Conservation (phyloP, 192 early-diverging fungal genomes). For the Coemansia sp. region DNA sequence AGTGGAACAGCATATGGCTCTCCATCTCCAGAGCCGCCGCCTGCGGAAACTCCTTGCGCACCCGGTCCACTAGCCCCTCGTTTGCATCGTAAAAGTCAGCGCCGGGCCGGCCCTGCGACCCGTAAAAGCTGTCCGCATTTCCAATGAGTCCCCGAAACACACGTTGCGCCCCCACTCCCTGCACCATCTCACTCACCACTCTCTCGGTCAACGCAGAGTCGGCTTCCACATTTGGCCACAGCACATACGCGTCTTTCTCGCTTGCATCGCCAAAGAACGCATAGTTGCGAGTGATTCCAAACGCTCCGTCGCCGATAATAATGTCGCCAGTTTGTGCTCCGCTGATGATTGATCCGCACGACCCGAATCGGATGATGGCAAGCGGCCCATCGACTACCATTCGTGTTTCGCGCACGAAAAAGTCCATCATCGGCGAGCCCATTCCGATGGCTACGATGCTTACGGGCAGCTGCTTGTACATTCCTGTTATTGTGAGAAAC, state of each 20-base stretch:
- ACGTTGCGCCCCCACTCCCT: constrained; percentile 31
- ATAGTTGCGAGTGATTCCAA: constrained; percentile 69
- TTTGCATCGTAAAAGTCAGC: constrained; percentile 78
- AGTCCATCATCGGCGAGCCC: constrained; percentile 88
- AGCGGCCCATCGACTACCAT: constrained; percentile 76
- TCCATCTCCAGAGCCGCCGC: constrained; percentile 79
- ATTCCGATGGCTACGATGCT: constrained; percentile 84
- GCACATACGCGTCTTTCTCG: constrained; percentile 58
- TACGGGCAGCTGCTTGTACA: constrained; percentile 71
- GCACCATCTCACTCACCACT: constrained; percentile 29
- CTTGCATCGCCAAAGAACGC: constrained; percentile 61
- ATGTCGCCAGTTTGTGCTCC: constrained; percentile 61
- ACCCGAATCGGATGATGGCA: constrained; percentile 78
- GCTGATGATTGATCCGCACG: constrained; percentile 73
- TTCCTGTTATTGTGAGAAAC: constrained; percentile 83
- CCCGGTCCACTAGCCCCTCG: constrained; percentile 56
- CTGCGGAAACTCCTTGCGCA: constrained; percentile 38
- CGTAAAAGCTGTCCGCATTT: constrained; percentile 84
- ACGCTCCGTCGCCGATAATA: constrained; percentile 66
- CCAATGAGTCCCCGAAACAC: constrained; percentile 68
- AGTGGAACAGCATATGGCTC: constrained; percentile 77
- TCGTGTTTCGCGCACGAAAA: constrained; percentile 84
- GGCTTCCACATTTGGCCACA: constrained; percentile 62
- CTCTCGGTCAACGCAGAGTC: constrained; percentile 58
- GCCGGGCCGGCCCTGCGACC: constrained; percentile 74